Evolutionary conservation across 129 eudicot genomes (phyloP).

Genomic region (Arctium minus): DNA sequence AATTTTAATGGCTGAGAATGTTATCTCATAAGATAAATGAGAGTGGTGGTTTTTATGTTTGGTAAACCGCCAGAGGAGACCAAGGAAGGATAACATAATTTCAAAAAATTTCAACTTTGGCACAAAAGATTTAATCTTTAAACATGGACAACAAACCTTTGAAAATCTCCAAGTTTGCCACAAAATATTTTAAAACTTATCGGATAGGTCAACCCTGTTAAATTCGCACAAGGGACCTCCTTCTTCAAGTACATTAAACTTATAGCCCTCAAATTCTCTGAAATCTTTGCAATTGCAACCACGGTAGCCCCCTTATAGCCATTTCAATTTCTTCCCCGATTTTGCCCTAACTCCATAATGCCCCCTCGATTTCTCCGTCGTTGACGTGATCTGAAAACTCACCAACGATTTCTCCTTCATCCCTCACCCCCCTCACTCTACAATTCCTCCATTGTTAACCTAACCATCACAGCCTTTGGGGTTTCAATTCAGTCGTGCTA

Average conservation of each 20-base stretch:
- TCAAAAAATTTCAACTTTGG: not conserved
- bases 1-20: too few relatives aligned
- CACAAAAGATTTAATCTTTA: not conserved
- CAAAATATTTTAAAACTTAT: conserved; percentile 2
- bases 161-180: not conserved
- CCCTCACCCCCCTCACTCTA: conserved; percentile 2
- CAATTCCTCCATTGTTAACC: not conserved
- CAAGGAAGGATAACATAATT: not conserved
- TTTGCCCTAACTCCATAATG: conserved; percentile 39
- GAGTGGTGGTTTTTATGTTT: too few relatives aligned
- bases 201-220: not conserved
- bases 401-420: not conserved
- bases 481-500: conserved; percentile 8
- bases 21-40: too few relatives aligned
- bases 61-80: not conserved
- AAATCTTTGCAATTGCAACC: not conserved
- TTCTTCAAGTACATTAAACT: conserved; percentile 4
- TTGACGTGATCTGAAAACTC: conserved; percentile 12
- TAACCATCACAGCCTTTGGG: not conserved
- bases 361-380: conserved; percentile 26
- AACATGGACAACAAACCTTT: not conserved
- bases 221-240: not conserved
- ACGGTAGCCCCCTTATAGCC: not conserved
- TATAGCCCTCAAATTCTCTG: conserved; percentile 4
- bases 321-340: conserved; percentile 16